Evolutionary conservation across 1,284 basidiomycete genomes (phyloP).

Genomic region (Fomitopsis betulina): DNA sequence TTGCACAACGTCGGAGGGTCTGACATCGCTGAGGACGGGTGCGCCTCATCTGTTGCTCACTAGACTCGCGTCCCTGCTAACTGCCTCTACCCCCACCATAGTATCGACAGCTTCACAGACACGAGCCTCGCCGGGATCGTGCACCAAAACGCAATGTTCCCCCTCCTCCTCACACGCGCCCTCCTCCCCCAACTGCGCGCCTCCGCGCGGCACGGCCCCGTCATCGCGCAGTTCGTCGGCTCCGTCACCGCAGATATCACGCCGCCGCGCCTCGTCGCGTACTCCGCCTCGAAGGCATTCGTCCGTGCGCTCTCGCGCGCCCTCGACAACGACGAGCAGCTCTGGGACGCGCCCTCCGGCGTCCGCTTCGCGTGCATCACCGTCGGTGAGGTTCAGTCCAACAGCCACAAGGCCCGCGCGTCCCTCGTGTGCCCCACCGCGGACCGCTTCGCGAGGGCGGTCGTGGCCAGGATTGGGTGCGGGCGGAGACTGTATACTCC

Average conservation of each 20-base stretch:
- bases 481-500: constrained; percentile 16
- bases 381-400: constrained; percentile 21
- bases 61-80: constrained; percentile 1
- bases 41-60: constrained; percentile 2
- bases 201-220: constrained; percentile 18
- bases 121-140: constrained; percentile 15
- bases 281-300: constrained; percentile 24
- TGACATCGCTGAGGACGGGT: constrained; percentile 12
- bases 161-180: constrained; percentile 24
- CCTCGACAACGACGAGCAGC: constrained; percentile 24
- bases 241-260: constrained; percentile 20
- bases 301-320: constrained; percentile 20
- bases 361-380: constrained; percentile 22
- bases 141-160: constrained; percentile 23
- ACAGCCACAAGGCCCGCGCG: constrained; percentile 9
- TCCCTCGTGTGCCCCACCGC: constrained; percentile 15
- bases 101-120: constrained; percentile 20
- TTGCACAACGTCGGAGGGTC: constrained; percentile 6
- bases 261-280: constrained; percentile 21
- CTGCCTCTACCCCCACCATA: constrained; percentile 1
- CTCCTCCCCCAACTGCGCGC: constrained; percentile 25
- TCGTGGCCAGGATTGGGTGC: constrained; percentile 17
- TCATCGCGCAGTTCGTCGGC: constrained; percentile 23
- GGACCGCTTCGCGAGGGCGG: constrained; percentile 15
- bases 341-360: constrained; percentile 17